These are phyloP conservation scores for Lichenothelia convexa DNA, from an alignment of 495 filamentous ascomycete genomes.

Conservation along the genomic window DNA sequence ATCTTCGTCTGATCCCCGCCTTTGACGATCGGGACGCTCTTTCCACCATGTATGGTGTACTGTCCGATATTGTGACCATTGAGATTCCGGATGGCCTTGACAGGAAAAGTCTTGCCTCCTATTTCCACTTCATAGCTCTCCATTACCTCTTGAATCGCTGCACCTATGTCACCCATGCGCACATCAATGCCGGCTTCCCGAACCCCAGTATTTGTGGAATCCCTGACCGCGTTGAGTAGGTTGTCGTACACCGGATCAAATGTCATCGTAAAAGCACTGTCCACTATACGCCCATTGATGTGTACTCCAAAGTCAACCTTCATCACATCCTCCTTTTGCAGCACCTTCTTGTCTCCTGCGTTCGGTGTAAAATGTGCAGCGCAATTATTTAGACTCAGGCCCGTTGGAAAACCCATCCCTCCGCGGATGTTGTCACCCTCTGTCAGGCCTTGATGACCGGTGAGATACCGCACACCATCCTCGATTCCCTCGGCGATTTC, in stretches of 20 bases:
- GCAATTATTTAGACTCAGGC: constrained; percentile 39
- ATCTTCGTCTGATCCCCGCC: constrained; percentile 40
- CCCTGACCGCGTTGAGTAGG: constrained; percentile 39
- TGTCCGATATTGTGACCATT: constrained; percentile 41
- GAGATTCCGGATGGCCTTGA: constrained; percentile 39
- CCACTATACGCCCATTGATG: constrained; percentile 46
- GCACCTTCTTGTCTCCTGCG: constrained; percentile 38
- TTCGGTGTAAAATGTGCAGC: constrained; percentile 48
- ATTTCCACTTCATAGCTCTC: constrained; percentile 48
- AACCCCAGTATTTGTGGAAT: constrained; percentile 44
- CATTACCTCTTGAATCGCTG: constrained; percentile 47
- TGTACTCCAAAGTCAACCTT: constrained; percentile 53
- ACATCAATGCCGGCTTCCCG: constrained; percentile 43
- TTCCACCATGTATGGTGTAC: constrained; percentile 42
- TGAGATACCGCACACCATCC: constrained; percentile 38
- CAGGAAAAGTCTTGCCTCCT: constrained; percentile 33
- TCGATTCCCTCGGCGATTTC: constrained; percentile 45
- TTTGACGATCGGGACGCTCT: constrained; percentile 44
- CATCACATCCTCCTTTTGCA: constrained; percentile 41
- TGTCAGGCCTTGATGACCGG: constrained; percentile 37
- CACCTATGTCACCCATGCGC: constrained; percentile 40
- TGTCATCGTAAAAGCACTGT: constrained; percentile 44
- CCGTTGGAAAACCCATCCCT: constrained; percentile 46
- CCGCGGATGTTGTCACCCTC: constrained; percentile 37
- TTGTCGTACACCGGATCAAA: constrained; percentile 45